These are phyloP conservation scores for Phellopilus nigrolimitatus DNA, from an alignment of 1,284 basidiomycete species.

Conservation along the genomic window DNA sequence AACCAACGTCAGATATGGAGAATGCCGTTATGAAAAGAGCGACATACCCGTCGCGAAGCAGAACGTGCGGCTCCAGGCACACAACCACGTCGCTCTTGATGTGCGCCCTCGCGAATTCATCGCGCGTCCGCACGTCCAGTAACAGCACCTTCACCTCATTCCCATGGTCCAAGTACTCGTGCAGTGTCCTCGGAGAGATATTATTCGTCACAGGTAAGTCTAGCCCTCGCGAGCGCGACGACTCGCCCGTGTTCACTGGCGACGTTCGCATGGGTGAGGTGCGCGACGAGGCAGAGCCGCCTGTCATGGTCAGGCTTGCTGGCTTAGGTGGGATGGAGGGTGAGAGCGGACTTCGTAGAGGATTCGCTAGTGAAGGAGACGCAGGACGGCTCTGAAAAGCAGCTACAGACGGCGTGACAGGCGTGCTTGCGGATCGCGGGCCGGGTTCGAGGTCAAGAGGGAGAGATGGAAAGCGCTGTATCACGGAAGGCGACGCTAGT, in stretches of 20 bases:
- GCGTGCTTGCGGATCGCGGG: constrained; percentile 66
- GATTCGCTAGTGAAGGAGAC: constrained; percentile 40
- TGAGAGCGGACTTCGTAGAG: constrained; percentile 25
- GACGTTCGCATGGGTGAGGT: constrained; percentile 13
- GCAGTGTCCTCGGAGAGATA: constrained; percentile 57
- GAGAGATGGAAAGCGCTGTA: constrained; percentile 39
- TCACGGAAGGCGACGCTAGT: constrained; percentile 23
- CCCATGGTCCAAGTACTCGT: constrained; percentile 49
- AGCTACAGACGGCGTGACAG: constrained; percentile 54
- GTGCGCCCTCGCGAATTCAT: constrained; percentile 71
- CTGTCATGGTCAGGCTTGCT: constrained; percentile 30
- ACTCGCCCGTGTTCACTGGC: constrained; percentile 16
- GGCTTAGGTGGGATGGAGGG: constrained; percentile 41
- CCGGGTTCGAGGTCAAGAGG: constrained; percentile 58
- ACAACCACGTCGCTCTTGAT: constrained; percentile 70
- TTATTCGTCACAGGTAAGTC: constrained; percentile 52
- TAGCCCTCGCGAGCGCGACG: constrained; percentile 27
- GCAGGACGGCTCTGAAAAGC: constrained; percentile 56
- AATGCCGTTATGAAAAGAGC: constrained; percentile 1
- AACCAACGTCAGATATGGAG: not conserved
- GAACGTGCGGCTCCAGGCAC: constrained; percentile 81
- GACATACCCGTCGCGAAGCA: constrained; percentile 65
- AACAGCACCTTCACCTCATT: constrained; percentile 64
- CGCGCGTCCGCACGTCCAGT: constrained; percentile 77
- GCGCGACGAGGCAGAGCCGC: constrained; percentile 22